A percentile compares a stretch with the other conserved stretches of the same genome.
Conservation (phyloP, 73 alveolate genomes). For the Symbiodinium natans region DNA sequence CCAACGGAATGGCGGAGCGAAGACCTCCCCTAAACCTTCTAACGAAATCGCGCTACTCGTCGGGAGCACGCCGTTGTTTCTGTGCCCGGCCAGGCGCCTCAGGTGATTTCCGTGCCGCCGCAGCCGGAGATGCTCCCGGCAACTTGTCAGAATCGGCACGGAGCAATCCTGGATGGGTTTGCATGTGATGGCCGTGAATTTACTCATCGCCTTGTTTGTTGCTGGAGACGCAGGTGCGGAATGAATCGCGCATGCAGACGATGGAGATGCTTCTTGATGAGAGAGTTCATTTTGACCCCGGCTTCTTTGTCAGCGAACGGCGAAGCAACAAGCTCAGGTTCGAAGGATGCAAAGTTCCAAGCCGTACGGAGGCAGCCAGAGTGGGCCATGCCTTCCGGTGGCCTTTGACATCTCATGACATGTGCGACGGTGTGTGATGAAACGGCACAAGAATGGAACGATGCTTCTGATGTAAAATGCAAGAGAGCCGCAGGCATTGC, state of each 20-base stretch:
- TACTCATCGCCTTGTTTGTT: too few relatives aligned
- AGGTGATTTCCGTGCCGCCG: background rate
- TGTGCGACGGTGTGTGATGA: too few relatives aligned
- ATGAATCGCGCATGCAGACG: background rate
- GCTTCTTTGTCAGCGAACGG: background rate
- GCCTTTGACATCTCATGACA: too few relatives aligned
- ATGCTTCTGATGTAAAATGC: too few relatives aligned
- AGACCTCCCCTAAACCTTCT: too few relatives aligned
- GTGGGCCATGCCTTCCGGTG: too few relatives aligned
- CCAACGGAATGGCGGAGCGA: background rate
- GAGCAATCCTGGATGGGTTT: too few relatives aligned
- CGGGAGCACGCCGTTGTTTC: too few relatives aligned
- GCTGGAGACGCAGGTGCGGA: background rate
- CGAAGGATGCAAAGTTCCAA: constrained; percentile 2
- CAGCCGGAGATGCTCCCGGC: background rate
- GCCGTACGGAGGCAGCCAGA: background rate
- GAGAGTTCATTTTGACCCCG: too few relatives aligned
- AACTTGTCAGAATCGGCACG: background rate
- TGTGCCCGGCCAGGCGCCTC: background rate
- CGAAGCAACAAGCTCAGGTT: background rate
- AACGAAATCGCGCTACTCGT: too few relatives aligned
- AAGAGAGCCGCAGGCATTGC: background rate
- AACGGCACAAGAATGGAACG: too few relatives aligned
- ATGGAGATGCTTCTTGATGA: background rate
- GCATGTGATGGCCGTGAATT: too few relatives aligned